Evolutionary conservation across 805 yeast genomes (phyloP), one percentile per base, ranked within the genome.

Genomic region (Millerozyma acaciae): DNA sequence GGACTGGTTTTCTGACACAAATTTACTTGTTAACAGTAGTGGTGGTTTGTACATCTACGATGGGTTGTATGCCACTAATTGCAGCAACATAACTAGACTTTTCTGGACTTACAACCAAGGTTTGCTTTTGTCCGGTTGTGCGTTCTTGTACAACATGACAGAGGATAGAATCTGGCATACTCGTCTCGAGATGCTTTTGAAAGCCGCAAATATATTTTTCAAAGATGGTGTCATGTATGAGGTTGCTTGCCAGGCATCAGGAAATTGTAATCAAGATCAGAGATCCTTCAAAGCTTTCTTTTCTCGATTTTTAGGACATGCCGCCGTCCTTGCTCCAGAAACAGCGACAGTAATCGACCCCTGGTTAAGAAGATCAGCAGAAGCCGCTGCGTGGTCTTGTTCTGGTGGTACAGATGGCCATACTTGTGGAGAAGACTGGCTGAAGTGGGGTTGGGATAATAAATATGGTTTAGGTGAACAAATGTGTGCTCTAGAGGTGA

Each of bases 41-140:
- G 45, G 44, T 2, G 61, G 63, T 48, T 69, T 71, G 62, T 63
- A 66, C 35, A 84, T 78, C n/a, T 79, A 75, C 50, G 95, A 86
- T 53, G 95, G 95, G 42, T 82, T 78, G n/a, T 57, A 63, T 19
- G 63, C 73, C 27, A 69, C 51, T 6, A 81, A 83, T 57, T 88
- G 97, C 64, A 43, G 83, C 2, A 50, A 61, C 23, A 61, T 81
- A 30, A 70, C 82, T 16, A 53, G 60, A 22, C 72, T 68, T 28
- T 84, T 81, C 56, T 89, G 96, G 96, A 73, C 88, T 12, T 89
- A 88, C 60, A 88, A 88, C 55, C 84, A 80, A 39, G 97, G 95
- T 1, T 65, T 87, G 37, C 53, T 85, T 61, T 47, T 88, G 48
- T 66, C 85, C 5, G 96, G 96, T 4, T 68, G 81, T 43, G 96